Evolutionary conservation across 1,284 basidiomycete species (phyloP).

Genomic region (Cutaneotrichosporon sp.): DNA sequence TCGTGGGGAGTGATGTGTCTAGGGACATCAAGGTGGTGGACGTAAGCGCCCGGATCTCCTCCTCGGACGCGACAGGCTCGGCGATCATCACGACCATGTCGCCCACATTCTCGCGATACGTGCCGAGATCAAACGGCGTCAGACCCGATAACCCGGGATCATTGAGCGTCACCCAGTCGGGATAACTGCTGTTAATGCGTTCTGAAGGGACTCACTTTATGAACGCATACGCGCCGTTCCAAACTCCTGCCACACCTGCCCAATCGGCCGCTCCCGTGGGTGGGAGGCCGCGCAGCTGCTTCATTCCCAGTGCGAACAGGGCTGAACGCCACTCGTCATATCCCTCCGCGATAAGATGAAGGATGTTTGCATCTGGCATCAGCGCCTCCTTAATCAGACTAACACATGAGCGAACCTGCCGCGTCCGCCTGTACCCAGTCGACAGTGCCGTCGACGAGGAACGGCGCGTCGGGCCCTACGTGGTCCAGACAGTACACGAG

Average conservation of each 20-base stretch:
- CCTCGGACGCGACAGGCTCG: constrained; percentile 25
- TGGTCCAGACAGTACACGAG: constrained; percentile 32
- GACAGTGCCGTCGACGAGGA: constrained; percentile 38
- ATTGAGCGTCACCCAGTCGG: constrained; percentile 46
- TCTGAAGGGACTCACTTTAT: constrained; percentile 37
- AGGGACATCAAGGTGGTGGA: background rate
- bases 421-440: constrained; percentile 46
- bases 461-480: constrained; percentile 26
- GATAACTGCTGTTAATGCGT: constrained; percentile 31
- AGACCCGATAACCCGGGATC: constrained; percentile 32
- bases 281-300: constrained; percentile 34
- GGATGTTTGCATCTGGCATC: constrained; percentile 38
- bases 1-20: too few species aligned
- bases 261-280: constrained; percentile 42
- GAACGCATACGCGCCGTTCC: constrained; percentile 50
- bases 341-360: constrained; percentile 31
- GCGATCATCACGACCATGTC: constrained; percentile 38
- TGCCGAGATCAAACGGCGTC: constrained; percentile 33
- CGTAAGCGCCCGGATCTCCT: constrained; percentile 1
- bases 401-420: constrained; percentile 46
- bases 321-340: constrained; percentile 35
- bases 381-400: constrained; percentile 15
- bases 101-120: constrained; percentile 45
- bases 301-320: constrained; percentile 30
- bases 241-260: constrained; percentile 42